Evolutionary conservation across 2,329 filamentous ascomycete genomes (phyloP), one percentile per base, ranked within the genome.

Genomic region (Fusarium sororula): DNA sequence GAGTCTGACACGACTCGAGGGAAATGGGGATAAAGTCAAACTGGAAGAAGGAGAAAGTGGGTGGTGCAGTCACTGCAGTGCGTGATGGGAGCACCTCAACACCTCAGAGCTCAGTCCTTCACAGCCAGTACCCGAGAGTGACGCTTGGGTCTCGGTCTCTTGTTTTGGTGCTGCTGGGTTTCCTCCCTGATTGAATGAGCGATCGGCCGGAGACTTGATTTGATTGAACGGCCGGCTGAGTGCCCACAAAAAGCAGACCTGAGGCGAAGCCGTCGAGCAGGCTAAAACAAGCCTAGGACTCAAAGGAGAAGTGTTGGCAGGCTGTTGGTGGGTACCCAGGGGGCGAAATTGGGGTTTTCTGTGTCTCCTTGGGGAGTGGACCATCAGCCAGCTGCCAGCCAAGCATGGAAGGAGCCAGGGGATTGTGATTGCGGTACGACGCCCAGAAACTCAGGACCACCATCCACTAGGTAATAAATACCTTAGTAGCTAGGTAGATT

Each of bases 1-100:
- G 71, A 78, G 70, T 77, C 75, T 76, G 74, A 77, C 70, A 73
- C 72, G 73, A 71, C 68, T 74, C 63, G 68, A 73, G 68, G 68
- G 64, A 67, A 63, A 64, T 65, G 67, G 65, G 70, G 59, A 75
- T 70, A 77, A 77, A 78, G 66, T 72, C 73, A 77, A 78, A 78
- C 73, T 62, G 63, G 58, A 68, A 72, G 68, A 74, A 70, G 68
- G 70, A 67, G 62, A 66, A 63, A 65, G 64, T 54, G 64, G 56
- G 75, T 72, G 72, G 67, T 48, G 26, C 45, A 48, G 26, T 48
- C 67, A 74, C 68, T 67, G 72, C 61, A 64, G 56, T 24, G 55
- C 20, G 32, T n/a, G 56, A 59, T 51, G 28, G 38, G 41, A 35
- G 44, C 35, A 54, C 50, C 50, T 66, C 42, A 41, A 54, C 50